phyloP scores from a whole-genome alignment of 2,329 filamentous ascomycete species.

The Triangularia verruculosa region DNA sequence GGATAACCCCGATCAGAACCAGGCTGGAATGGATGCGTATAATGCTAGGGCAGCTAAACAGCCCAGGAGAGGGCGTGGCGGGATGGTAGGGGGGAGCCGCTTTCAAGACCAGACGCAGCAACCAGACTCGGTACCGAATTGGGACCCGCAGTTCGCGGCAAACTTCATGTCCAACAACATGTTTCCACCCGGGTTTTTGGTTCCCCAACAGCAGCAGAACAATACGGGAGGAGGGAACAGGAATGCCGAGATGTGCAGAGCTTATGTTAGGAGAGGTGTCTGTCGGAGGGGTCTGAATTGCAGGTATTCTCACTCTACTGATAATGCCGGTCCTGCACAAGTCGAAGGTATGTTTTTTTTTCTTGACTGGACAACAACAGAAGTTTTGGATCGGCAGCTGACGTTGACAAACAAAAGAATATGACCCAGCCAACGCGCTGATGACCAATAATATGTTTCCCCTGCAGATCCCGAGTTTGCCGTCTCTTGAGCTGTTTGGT shows the following conservation, averaged over 20 bases:
- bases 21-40: conserved; percentile 37
- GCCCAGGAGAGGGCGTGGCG: conserved; percentile 49
- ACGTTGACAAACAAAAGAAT: conserved; percentile 40
- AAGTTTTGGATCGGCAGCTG: conserved; percentile 1
- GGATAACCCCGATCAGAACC: conserved; percentile 37
- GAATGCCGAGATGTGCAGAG: conserved; percentile 56
- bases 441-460: conserved; percentile 25
- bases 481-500: not conserved
- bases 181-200: not conserved
- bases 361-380: not conserved
- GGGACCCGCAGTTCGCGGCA: conserved; percentile 8
- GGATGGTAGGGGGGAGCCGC: no score
- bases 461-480: conserved; percentile 2
- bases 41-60: conserved; percentile 49
- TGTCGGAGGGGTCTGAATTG: conserved; percentile 67
- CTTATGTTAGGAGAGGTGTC: conserved; percentile 71
- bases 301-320: conserved; percentile 62
- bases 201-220: not conserved
- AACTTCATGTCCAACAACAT: conserved; percentile 17
- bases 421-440: conserved; percentile 53
- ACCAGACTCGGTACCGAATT: conserved; percentile 8
- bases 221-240: conserved; percentile 28
- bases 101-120: not conserved
- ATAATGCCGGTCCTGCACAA: conserved; percentile 28
- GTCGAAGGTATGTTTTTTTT: conserved; percentile 34